Conservation (phyloP, 139 green algal species). For the Picochlorum costavermella region DNA sequence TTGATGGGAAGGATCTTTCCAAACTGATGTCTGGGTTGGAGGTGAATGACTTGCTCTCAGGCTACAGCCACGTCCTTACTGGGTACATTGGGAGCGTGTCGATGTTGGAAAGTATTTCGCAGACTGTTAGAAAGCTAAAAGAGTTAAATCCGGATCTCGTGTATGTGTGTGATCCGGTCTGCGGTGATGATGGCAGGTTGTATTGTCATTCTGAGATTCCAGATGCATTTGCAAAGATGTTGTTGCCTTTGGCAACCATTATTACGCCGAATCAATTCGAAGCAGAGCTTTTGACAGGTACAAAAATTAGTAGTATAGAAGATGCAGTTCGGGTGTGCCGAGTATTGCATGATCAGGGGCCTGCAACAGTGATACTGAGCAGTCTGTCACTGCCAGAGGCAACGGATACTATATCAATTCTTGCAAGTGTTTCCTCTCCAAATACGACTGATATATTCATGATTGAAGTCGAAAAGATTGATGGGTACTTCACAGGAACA, state of each 20-base stretch:
- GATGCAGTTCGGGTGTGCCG: constrained; percentile 52
- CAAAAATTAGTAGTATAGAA: constrained; percentile 37
- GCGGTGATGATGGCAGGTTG: constrained; percentile 81
- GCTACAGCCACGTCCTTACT: constrained; percentile 88
- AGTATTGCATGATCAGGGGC: constrained; percentile 48
- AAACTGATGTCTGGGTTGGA: constrained; percentile 69
- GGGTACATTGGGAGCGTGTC: constrained; percentile 82
- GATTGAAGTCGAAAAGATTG: constrained; percentile 47
- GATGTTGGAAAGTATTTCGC: constrained; percentile 58
- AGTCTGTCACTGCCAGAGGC: constrained; percentile 22
- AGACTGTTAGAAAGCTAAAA: constrained; percentile 49
- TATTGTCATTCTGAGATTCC: constrained; percentile 73
- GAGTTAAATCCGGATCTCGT: constrained; percentile 50
- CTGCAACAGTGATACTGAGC: constrained; percentile 68
- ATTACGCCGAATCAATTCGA: constrained; percentile 84
- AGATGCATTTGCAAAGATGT: constrained; percentile 43
- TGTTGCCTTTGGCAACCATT: constrained; percentile 61
- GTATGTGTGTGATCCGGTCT: constrained; percentile 90
- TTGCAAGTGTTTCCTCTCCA: constrained; percentile 46
- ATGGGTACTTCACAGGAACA: constrained; percentile 76
- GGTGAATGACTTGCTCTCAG: constrained; percentile 60
- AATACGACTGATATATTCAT: background rate
- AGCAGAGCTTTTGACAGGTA: constrained; percentile 66
- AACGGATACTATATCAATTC: constrained; percentile 39
- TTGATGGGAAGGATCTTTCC: constrained; percentile 61